phyloP scores from a whole-genome alignment of 768 basidiomycete species.

The Tylopilus vinaceipallidus region DNA sequence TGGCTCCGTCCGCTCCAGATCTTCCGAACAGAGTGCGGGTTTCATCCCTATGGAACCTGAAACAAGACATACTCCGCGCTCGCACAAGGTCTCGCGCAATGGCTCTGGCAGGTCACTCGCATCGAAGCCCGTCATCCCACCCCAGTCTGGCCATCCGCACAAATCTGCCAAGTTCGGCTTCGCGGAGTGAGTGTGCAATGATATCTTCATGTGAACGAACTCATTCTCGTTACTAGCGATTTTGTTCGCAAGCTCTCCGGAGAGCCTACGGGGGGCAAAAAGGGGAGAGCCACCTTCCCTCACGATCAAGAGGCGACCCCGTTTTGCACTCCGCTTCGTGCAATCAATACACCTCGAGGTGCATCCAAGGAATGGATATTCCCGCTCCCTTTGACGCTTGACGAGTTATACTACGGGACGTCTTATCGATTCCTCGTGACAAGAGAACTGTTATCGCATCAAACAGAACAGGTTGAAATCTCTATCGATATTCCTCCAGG shows the following conservation, averaged over 20 bases:
- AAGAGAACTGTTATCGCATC: constrained; percentile 49
- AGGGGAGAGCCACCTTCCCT: constrained; percentile 4
- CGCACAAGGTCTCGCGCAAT: constrained; percentile 13
- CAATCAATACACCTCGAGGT: constrained; percentile 39
- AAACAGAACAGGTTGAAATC: constrained; percentile 52
- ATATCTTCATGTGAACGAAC: background rate
- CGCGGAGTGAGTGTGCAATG: constrained; percentile 26
- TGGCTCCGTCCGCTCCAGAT: constrained; percentile 12
- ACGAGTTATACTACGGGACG: constrained; percentile 59
- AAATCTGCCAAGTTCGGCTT: constrained; percentile 24
- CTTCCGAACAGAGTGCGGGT: constrained; percentile 11
- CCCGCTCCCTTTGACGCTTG: constrained; percentile 56
- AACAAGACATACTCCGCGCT: constrained; percentile 5
- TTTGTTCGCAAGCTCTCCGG: constrained; percentile 29
- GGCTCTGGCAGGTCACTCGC: constrained; percentile 12
- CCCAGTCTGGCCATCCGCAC: constrained; percentile 21
- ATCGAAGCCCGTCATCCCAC: constrained; percentile 31
- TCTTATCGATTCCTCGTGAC: constrained; percentile 58
- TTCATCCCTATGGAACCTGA: constrained; percentile 1
- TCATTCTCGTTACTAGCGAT: constrained; percentile 23
- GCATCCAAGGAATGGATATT: constrained; percentile 64
- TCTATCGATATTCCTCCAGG: constrained; percentile 62
- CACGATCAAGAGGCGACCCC: constrained; percentile 16
- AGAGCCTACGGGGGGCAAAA: constrained; percentile 7
- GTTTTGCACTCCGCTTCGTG: constrained; percentile 39